These are phyloP conservation scores for Thraustotheca clavata DNA, from an alignment of 352 stramenopile species.

Conservation along the genomic window DNA sequence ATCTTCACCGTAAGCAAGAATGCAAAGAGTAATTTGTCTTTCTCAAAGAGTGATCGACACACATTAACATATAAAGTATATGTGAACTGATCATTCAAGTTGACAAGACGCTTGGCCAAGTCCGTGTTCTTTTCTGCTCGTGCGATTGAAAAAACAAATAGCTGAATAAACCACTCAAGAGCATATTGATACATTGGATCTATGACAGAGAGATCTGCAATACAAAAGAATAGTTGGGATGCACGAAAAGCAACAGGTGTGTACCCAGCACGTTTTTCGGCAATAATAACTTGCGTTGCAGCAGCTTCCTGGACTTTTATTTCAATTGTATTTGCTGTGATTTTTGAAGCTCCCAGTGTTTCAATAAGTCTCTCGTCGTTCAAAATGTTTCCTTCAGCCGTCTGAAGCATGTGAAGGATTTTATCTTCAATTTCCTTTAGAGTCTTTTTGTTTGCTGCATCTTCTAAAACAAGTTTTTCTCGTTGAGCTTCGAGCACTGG, in stretches of 20 bases:
- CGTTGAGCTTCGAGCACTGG: constrained; percentile 87
- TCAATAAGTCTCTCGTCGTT: constrained; percentile 94
- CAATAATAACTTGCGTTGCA: constrained; percentile 89
- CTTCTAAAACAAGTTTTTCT: constrained; percentile 90
- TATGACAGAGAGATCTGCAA: constrained; percentile 87
- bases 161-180: constrained; percentile 93
- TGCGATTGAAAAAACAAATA: constrained; percentile 90
- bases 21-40: constrained; percentile 94
- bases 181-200: constrained; percentile 97
- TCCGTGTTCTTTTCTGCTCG: constrained; percentile 65
- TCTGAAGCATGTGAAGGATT: constrained; percentile 90
- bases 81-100: constrained; percentile 93
- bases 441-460: constrained; percentile 91
- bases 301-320: constrained; percentile 90
- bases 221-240: constrained; percentile 93
- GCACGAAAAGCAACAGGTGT: constrained; percentile 84
- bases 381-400: constrained; percentile 91
- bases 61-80: constrained; percentile 93
- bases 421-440: constrained; percentile 96
- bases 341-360: constrained; percentile 88
- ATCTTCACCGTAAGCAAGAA: constrained; percentile 93
- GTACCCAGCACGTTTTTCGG: constrained; percentile 87
- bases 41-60: constrained; percentile 94
- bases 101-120: constrained; percentile 72
- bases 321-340: constrained; percentile 91